phyloP scores from a whole-genome alignment of 148 eudicot species.

The Chenopodium suecicum region DNA sequence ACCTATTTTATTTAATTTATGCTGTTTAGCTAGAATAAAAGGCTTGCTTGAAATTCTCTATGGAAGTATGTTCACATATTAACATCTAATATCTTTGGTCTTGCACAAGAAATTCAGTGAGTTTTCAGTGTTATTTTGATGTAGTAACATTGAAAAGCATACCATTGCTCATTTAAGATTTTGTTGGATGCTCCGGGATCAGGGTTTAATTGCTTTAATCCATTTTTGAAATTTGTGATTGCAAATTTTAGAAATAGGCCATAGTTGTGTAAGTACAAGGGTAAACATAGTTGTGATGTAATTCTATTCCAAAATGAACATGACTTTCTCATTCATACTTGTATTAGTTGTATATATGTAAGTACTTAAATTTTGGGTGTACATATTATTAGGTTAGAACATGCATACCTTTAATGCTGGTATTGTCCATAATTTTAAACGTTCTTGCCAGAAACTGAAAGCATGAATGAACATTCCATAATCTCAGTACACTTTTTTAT shows the following conservation, averaged over 20 bases:
- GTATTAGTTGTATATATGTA: background rate
- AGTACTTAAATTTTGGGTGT: too few species aligned
- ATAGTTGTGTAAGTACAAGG: background rate
- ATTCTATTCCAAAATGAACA: too few species aligned
- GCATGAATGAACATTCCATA: background rate
- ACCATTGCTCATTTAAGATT: background rate
- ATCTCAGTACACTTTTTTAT: conserved; percentile 15
- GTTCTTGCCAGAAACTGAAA: background rate
- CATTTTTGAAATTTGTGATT: background rate
- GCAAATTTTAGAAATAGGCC: background rate
- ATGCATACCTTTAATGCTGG: too few species aligned
- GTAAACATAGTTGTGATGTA: too few species aligned
- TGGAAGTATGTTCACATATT: background rate
- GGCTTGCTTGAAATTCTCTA: background rate
- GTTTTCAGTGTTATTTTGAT: background rate
- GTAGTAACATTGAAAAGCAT: background rate
- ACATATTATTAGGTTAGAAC: too few species aligned
- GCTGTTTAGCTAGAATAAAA: background rate
- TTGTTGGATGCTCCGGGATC: background rate
- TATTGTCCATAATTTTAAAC: background rate
- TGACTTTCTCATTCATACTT: too few species aligned
- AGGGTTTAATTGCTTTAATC: background rate
- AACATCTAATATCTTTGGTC: background rate
- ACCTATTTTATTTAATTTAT: background rate
- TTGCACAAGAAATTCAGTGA: background rate